Evolutionary conservation across 257 asterid genomes (phyloP).

Genomic region (Solanum microdontum): DNA sequence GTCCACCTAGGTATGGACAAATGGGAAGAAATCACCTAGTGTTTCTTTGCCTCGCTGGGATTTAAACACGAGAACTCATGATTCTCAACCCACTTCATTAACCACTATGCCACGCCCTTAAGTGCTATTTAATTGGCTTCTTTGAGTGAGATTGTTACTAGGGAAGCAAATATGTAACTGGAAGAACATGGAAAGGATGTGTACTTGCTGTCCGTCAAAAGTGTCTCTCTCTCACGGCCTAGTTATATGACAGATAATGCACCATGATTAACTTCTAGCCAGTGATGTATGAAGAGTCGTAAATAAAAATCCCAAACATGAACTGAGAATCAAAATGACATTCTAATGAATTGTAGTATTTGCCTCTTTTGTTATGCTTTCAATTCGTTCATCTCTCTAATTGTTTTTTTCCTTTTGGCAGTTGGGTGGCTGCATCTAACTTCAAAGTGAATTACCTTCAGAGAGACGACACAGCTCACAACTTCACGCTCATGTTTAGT

Average conservation of each 20-base stretch:
- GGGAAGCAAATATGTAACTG: neutral
- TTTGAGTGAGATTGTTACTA: neutral
- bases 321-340: neutral
- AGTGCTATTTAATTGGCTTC: neutral
- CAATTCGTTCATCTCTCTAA: neutral
- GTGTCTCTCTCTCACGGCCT: neutral
- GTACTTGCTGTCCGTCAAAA: neutral
- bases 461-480: neutral
- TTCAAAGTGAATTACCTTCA: neutral
- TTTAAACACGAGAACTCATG: neutral
- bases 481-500: neutral
- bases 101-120: neutral
- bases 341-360: neutral
- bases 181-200: neutral
- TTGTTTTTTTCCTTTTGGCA: conserved; percentile 21
- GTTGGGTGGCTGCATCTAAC: conserved; percentile 86
- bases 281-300: neutral
- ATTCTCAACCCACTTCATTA: neutral
- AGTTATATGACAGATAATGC: neutral
- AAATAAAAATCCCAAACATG: neutral
- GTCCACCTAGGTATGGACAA: neutral
- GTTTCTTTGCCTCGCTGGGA: neutral
- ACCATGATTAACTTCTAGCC: neutral
- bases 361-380: neutral
- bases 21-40: neutral